phyloP scores from a whole-genome alignment of 495 filamentous ascomycete species.

The Penicillium daleae region DNA sequence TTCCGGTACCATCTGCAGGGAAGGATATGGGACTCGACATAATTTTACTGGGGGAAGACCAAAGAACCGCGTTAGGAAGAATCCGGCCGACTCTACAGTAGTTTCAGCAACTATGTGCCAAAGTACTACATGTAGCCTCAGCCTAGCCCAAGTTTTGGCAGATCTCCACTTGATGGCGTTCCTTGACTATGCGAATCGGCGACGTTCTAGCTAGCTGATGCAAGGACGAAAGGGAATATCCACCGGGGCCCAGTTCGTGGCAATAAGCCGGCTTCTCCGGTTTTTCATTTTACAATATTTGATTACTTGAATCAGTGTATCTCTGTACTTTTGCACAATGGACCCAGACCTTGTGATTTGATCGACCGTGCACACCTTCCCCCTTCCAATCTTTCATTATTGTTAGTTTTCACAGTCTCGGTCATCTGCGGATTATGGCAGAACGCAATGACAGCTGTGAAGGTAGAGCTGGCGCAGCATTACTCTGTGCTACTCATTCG shows the following conservation, averaged over 20 bases:
- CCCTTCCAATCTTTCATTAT: background rate
- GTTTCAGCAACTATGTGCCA: background rate
- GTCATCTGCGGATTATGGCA: conserved; percentile 8
- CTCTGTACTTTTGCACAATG: background rate
- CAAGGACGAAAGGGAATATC: conserved; percentile 34
- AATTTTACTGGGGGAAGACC: conserved; percentile 9
- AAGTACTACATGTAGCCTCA: conserved; percentile 4
- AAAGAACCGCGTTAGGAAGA: background rate
- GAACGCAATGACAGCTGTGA: conserved; percentile 18
- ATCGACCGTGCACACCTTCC: conserved; percentile 16
- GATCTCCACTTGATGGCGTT: conserved; percentile 20
- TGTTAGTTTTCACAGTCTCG: background rate
- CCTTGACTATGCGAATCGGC: conserved; percentile 12
- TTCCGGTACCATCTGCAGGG: conserved; percentile 14
- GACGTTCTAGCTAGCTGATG: conserved; percentile 15
- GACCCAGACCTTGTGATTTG: conserved; percentile 20
- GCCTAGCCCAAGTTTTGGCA: conserved; percentile 11
- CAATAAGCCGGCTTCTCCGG: conserved; percentile 23
- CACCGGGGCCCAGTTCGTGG: conserved; percentile 26
- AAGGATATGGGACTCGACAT: conserved; percentile 7
- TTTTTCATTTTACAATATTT: conserved; percentile 17
- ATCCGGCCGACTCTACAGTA: background rate
- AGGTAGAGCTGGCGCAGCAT: conserved; percentile 19
- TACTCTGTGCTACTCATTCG: conserved; percentile 10
- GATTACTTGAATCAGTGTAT: background rate